Percentiles rank a stretch among this genome's conserved stretches.
Evolutionary conservation across 768 basidiomycete genomes (phyloP).

Genomic region (Leccinellum albellum): DNA sequence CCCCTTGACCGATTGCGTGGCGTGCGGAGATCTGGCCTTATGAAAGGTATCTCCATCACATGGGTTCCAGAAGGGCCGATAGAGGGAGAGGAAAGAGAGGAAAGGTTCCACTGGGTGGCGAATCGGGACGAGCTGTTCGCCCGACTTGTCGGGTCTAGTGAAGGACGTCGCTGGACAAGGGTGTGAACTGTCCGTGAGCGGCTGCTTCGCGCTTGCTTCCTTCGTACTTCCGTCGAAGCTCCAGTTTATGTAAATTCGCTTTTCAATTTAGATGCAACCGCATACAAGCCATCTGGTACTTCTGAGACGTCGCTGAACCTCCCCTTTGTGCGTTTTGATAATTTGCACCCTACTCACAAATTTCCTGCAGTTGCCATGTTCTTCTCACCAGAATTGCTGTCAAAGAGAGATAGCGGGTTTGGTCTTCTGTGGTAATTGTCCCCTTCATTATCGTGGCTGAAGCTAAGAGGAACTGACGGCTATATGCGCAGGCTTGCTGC

Average conservation of each 20-base stretch:
- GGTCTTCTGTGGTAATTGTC: conserved; percentile 73
- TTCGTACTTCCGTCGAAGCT: conserved; percentile 3
- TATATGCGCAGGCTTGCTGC: conserved; percentile 71
- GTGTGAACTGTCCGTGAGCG: conserved; percentile 28
- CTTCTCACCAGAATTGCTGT: conserved; percentile 78
- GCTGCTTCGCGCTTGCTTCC: conserved; percentile 23
- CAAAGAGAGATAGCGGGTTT: conserved; percentile 81
- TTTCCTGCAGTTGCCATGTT: conserved; percentile 53
- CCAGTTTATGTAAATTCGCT: not conserved
- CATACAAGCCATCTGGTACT: conserved; percentile 5
- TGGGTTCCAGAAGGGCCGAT: conserved; percentile 35
- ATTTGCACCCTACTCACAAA: not conserved
- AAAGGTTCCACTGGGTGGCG: conserved; percentile 57
- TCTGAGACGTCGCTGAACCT: not conserved
- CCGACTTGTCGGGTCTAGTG: conserved; percentile 51
- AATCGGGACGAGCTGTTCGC: conserved; percentile 66
- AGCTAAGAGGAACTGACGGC: conserved; percentile 4
- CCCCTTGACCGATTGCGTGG: conserved; percentile 45
- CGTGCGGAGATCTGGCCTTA: conserved; percentile 53
- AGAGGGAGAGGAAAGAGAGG: conserved; percentile 40
- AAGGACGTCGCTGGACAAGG: conserved; percentile 44
- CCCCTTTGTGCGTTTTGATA: conserved; percentile 7
- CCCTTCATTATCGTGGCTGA: not conserved
- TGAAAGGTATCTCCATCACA: conserved; percentile 50
- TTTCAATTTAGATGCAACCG: not conserved